These are phyloP conservation scores for Stagonosporopsis tanaceti DNA, from an alignment of 2,329 filamentous ascomycete species.

Conservation along the genomic window DNA sequence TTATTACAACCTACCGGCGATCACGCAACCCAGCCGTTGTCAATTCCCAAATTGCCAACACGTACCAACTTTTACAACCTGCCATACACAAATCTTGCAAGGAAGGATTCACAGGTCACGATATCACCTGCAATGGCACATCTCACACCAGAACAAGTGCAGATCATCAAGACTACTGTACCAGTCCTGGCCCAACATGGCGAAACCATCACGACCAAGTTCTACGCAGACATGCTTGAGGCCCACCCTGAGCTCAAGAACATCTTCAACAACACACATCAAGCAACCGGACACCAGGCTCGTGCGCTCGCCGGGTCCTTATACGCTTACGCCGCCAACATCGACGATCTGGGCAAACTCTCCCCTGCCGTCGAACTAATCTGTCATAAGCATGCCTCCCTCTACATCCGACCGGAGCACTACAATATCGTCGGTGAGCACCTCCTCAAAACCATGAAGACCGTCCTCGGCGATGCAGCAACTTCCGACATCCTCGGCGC, in stretches of 20 bases:
- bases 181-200: constrained; percentile 74
- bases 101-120: not conserved
- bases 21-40: not conserved
- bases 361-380: constrained; percentile 69
- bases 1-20: not conserved
- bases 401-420: constrained; percentile 72
- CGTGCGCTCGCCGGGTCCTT: constrained; percentile 74
- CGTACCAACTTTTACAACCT: not conserved
- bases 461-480: constrained; percentile 71
- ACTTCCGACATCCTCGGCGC: constrained; percentile 70
- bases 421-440: constrained; percentile 76
- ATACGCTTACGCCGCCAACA: constrained; percentile 75
- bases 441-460: constrained; percentile 71
- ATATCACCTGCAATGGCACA: constrained; percentile 38
- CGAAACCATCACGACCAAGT: constrained; percentile 71
- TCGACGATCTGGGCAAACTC: constrained; percentile 71
- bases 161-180: constrained; percentile 74
- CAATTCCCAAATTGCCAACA: not conserved
- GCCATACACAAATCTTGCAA: not conserved
- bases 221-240: constrained; percentile 74
- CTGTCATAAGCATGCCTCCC: constrained; percentile 76
- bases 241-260: constrained; percentile 72
- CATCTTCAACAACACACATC: constrained; percentile 76
- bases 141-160: constrained; percentile 68
- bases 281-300: constrained; percentile 72